Evolutionary conservation across 352 stramenopile species (phyloP).

Genomic region (Halophytophthora polymorphica): DNA sequence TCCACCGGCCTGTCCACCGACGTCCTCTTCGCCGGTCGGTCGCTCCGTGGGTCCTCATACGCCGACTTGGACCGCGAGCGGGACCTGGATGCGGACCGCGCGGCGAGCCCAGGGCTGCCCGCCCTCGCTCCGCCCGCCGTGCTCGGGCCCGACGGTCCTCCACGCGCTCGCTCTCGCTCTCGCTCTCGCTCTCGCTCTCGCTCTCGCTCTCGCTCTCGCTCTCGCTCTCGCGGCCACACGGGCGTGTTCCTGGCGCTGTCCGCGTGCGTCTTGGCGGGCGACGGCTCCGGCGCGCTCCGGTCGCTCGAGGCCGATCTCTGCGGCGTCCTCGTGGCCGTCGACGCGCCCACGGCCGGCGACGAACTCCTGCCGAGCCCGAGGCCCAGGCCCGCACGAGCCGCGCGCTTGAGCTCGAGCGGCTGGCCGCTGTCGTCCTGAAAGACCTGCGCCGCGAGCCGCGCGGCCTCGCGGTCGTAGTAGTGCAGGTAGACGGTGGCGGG

Average conservation of each 20-base stretch:
- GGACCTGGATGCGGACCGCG: slow-evolving; percentile 17
- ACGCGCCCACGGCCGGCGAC: slow-evolving; percentile 7
- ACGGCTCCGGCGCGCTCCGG: slow-evolving; percentile 15
- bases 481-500: slow-evolving; percentile 38
- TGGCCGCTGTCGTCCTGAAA: slow-evolving; percentile 43
- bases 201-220: slow-evolving; percentile 6
- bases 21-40: slow-evolving; percentile 2
- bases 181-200: slow-evolving; percentile 4
- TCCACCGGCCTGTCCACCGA: slow-evolving; percentile 1
- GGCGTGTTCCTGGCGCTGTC: slow-evolving; percentile 13
- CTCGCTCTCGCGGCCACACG: slow-evolving; percentile 16
- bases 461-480: slow-evolving; percentile 55
- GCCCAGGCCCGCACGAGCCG: slow-evolving; percentile 37
- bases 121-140: slow-evolving; percentile 3
- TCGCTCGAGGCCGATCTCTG: slow-evolving; percentile 38
- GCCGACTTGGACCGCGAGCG: slow-evolving; percentile 15
- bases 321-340: slow-evolving; percentile 6
- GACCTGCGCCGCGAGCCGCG: slow-evolving; percentile 28
- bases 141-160: background rate
- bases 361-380: slow-evolving; percentile 23
- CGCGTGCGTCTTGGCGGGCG: slow-evolving; percentile 15
- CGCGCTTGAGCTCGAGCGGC: slow-evolving; percentile 33
- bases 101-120: slow-evolving; percentile 7
- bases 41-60: slow-evolving; percentile 5
- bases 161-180: slow-evolving; percentile 2